Conservation (phyloP, 1,284 basidiomycete genomes). For the Gymnopus androsaceus region DNA sequence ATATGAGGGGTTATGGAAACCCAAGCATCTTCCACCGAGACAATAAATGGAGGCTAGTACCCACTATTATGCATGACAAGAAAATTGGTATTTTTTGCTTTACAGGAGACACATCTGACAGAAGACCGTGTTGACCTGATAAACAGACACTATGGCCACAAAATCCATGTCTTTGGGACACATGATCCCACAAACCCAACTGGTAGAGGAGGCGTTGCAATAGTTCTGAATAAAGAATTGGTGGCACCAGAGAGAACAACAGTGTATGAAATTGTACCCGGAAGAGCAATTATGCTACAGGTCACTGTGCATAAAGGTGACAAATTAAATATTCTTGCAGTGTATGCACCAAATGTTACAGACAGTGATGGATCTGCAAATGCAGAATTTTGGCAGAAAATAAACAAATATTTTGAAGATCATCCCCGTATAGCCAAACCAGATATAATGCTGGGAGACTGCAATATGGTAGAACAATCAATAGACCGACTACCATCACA, state of each 20-base stretch:
- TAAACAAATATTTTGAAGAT: constrained; percentile 9
- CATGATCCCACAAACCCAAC: constrained; percentile 20
- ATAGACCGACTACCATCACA: constrained; percentile 19
- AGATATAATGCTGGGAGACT: constrained; percentile 18
- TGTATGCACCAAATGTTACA: constrained; percentile 37
- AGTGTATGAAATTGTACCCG: constrained; percentile 28
- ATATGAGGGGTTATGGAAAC: no score
- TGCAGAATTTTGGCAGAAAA: constrained; percentile 22
- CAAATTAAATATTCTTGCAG: constrained; percentile 25
- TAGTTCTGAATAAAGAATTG: constrained; percentile 35
- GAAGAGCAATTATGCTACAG: constrained; percentile 29
- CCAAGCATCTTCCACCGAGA: no score
- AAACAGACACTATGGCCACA: constrained; percentile 15
- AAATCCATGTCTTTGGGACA: constrained; percentile 17
- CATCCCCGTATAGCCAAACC: neutral
- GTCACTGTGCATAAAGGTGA: constrained; percentile 20
- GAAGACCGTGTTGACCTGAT: constrained; percentile 9
- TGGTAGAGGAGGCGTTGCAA: constrained; percentile 32
- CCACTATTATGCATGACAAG: constrained; percentile 21
- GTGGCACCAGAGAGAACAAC: constrained; percentile 14
- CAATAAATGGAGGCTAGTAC: no score
- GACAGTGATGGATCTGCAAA: constrained; percentile 10
- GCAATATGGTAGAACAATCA: constrained; percentile 21
- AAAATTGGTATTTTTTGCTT: constrained; percentile 25
- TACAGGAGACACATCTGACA: constrained; percentile 32